phyloP scores from a whole-genome alignment of 2,329 filamentous ascomycete genomes.

The Aspergillus nomiae region DNA sequence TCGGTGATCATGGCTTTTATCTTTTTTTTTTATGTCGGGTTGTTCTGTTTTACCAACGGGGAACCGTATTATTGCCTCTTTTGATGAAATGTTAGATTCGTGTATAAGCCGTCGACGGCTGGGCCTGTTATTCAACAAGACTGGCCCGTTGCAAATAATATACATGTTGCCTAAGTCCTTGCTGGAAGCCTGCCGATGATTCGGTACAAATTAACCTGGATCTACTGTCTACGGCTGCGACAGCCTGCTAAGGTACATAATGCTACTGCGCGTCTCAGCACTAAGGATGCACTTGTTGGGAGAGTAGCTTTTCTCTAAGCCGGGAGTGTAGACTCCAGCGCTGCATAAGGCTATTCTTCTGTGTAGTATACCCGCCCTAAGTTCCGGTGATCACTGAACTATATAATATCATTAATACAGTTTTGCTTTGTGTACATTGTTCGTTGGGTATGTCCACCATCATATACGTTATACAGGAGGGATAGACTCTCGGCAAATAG shows the following conservation, averaged over 20 bases:
- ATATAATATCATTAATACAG: background rate
- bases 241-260: background rate
- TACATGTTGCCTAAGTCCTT: background rate
- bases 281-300: background rate
- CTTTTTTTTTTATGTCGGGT: constrained; percentile 1
- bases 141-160: constrained; percentile 11
- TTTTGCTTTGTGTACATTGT: background rate
- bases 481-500: constrained; percentile 87
- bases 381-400: background rate
- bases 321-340: too few relatives aligned
- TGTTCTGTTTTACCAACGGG: constrained; percentile 12
- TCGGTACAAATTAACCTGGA: background rate
- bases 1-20: constrained; percentile 1
- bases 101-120: constrained; percentile 18
- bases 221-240: background rate
- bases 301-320: background rate
- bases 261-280: background rate
- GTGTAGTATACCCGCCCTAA: background rate
- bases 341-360: background rate
- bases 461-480: constrained; percentile 67
- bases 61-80: constrained; percentile 8
- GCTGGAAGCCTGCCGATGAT: background rate
- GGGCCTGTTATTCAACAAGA: constrained; percentile 26
- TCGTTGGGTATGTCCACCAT: background rate
- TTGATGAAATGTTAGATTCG: constrained; percentile 20